Evolutionary conservation across 129 eudicot species (phyloP).

Genomic region (Mikania micrantha): DNA sequence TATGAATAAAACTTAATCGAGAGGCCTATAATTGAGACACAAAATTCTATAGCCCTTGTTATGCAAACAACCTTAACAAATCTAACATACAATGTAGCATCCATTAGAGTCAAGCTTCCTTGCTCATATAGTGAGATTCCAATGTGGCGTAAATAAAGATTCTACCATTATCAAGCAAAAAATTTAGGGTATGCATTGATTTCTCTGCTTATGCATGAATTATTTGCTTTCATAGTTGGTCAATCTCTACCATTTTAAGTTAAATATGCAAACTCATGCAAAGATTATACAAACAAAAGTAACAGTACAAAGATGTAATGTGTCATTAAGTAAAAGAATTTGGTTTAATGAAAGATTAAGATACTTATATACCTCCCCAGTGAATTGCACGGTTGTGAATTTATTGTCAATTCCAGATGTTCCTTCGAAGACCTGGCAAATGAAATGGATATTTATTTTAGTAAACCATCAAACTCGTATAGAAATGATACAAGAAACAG

Average conservation of each 20-base stretch:
- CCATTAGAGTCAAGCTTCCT: not conserved
- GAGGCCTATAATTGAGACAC: not conserved
- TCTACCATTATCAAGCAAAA: conserved; percentile 3
- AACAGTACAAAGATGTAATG: not conserved
- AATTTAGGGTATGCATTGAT: not conserved
- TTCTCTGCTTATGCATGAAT: conserved; percentile 4
- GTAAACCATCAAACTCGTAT: not conserved
- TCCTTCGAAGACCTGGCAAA: conserved; percentile 86
- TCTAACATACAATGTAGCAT: not conserved
- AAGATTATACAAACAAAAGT: not conserved
- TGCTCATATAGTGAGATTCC: not conserved
- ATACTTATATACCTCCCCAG: conserved; percentile 71
- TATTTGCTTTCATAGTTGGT: not conserved
- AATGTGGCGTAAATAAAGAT: not conserved
- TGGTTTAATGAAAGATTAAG: not conserved
- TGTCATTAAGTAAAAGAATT: not conserved
- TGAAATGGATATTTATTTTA: not conserved
- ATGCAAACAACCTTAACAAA: not conserved
- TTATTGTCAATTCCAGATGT: conserved; percentile 98
- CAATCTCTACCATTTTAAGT: not conserved
- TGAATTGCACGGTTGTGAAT: conserved; percentile 91
- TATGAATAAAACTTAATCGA: not conserved
- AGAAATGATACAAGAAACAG: not conserved
- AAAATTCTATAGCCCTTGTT: not conserved
- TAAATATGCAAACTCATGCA: conserved; percentile 6